A percentile compares a stretch with the other conserved stretches of the same genome.
Evolutionary conservation across 75 land plant species (phyloP).

Genomic region (Pinus tabuliformis): DNA sequence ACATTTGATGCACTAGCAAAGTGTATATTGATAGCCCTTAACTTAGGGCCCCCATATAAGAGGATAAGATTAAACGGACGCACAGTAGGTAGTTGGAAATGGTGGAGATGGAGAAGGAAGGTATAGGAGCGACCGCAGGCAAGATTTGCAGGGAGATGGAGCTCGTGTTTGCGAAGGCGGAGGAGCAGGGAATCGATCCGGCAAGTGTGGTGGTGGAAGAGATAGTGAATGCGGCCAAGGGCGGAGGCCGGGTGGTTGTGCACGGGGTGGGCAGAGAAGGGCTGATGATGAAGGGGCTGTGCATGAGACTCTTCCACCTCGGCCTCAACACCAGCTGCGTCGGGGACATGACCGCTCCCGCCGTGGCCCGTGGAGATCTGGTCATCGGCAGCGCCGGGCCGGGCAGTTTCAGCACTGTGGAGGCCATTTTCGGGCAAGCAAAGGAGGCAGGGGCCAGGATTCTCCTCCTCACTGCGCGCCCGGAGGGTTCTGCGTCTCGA

Average conservation of each 20-base stretch:
- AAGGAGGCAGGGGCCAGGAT: conserved; percentile 47
- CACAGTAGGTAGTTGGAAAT: too few relatives aligned
- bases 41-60: too few relatives aligned
- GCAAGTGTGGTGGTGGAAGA: conserved; percentile 27
- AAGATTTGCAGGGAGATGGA: conserved; percentile 52
- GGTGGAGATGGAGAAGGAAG: too few relatives aligned
- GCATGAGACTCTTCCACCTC: conserved; percentile 90
- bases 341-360: conserved; percentile 78
- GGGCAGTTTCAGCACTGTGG: conserved; percentile 84
- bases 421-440: conserved; percentile 68
- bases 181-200: conserved; percentile 18
- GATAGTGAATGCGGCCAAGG: conserved; percentile 19
- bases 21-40: too few relatives aligned
- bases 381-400: conserved; percentile 92
- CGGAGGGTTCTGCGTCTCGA: conserved; percentile 22
- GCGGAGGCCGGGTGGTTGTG: conserved; percentile 40
- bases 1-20: too few relatives aligned
- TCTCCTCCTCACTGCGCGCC: conserved; percentile 76
- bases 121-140: conserved; percentile 13
- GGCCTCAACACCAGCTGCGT: conserved; percentile 71
- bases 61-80: too few relatives aligned
- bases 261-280: conserved; percentile 93
- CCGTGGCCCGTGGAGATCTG: conserved; percentile 55
- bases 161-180: conserved; percentile 29
- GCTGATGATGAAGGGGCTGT: conserved; percentile 80